Evolutionary conservation across 2,329 filamentous ascomycete genomes (phyloP).

Genomic region (Claviceps cyperi): DNA sequence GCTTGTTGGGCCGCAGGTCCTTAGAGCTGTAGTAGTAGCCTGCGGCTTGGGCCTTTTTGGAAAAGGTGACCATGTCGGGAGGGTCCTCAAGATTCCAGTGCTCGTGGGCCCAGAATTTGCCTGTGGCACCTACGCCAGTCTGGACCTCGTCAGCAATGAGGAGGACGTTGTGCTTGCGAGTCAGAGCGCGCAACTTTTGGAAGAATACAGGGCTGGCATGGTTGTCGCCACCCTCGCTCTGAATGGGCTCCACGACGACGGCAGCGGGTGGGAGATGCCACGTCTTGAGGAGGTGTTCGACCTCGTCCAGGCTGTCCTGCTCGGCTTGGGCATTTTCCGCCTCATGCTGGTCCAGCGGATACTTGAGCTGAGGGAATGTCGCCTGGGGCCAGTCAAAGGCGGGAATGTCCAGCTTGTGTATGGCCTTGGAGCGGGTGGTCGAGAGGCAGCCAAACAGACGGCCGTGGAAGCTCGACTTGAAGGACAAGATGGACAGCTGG

Average conservation of each 20-base stretch:
- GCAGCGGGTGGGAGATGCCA: slow-evolving; percentile 71
- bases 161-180: slow-evolving; percentile 61
- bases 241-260: slow-evolving; percentile 77
- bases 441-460: slow-evolving; percentile 78
- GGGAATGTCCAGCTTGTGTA: slow-evolving; percentile 90
- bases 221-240: slow-evolving; percentile 91
- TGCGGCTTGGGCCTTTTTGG: slow-evolving; percentile 87
- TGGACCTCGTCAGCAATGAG: slow-evolving; percentile 92
- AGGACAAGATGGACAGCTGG: slow-evolving; percentile 69
- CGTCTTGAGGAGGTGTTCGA: slow-evolving; percentile 65
- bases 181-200: slow-evolving; percentile 66
- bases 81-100: slow-evolving; percentile 73
- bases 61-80: slow-evolving; percentile 90
- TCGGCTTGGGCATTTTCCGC: slow-evolving; percentile 75
- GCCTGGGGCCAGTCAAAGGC: slow-evolving; percentile 93
- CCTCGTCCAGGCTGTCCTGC: slow-evolving; percentile 65
- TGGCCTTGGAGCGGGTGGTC: slow-evolving; percentile 81
- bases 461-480: slow-evolving; percentile 80
- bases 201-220: slow-evolving; percentile 83
- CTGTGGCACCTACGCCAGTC: slow-evolving; percentile 82
- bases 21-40: slow-evolving; percentile 83
- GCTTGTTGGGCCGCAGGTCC: slow-evolving; percentile 73
- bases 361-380: slow-evolving; percentile 72
- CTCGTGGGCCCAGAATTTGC: slow-evolving; percentile 93
- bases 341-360: slow-evolving; percentile 67